Conservation (phyloP, 208 protist species). For the Wallacemonas sp. region DNA sequence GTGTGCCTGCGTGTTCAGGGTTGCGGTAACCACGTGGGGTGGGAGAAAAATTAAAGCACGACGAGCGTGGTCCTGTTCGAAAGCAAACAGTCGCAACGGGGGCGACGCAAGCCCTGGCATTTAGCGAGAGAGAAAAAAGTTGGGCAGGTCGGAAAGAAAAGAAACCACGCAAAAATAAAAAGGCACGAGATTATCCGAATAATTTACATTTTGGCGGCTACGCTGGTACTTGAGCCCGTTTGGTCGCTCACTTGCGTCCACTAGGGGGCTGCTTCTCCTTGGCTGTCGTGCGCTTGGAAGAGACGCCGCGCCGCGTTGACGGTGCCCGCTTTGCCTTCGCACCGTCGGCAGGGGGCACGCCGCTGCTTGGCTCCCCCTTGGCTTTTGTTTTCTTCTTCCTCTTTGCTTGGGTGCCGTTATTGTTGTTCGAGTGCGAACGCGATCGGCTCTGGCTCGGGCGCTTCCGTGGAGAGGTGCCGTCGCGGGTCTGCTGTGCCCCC, state of each 20-base stretch:
- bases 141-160: conserved; percentile 1
- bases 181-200: too few species aligned
- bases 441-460: conserved; percentile 10
- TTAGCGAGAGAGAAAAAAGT: conserved; percentile 1
- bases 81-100: conserved; percentile 5
- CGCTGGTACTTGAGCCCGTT: not conserved
- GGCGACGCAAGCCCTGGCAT: too few species aligned
- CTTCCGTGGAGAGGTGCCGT: not conserved
- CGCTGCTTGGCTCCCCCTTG: not conserved
- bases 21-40: not conserved
- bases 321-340: not conserved
- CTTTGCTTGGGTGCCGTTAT: not conserved
- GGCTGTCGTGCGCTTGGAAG: not conserved
- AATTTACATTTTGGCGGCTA: not conserved
- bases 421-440: not conserved
- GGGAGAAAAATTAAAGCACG: not conserved
- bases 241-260: not conserved
- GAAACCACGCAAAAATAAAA: conserved; percentile 8
- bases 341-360: not conserved
- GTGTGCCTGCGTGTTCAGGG: not conserved
- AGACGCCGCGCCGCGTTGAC: not conserved
- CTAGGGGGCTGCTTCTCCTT: not conserved
- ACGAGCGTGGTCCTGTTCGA: conserved; percentile 1
- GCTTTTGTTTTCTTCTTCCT: conserved; percentile 15
- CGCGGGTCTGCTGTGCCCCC: conserved; percentile 6